These are phyloP conservation scores for Prunus campanulata DNA, from an alignment of 306 rosid species.

Conservation along the genomic window DNA sequence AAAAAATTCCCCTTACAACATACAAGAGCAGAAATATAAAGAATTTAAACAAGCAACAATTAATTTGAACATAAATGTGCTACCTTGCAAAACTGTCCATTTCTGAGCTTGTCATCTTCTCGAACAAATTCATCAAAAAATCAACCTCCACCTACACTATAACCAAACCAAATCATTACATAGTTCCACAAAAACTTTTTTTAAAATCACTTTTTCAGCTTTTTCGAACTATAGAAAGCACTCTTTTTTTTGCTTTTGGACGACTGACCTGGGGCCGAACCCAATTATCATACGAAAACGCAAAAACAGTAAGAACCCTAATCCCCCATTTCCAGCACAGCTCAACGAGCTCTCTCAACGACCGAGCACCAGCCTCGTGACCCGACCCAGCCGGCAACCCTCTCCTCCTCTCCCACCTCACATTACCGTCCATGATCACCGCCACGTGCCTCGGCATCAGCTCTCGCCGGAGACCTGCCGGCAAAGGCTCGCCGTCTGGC, in stretches of 20 bases:
- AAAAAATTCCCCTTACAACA: not conserved
- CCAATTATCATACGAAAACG: constrained; percentile 72
- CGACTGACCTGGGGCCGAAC: constrained; percentile 53
- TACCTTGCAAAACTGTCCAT: constrained; percentile 44
- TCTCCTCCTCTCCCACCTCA: constrained; percentile 67
- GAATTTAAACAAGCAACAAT: not conserved
- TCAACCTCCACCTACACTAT: constrained; percentile 60
- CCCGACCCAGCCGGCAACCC: constrained; percentile 46
- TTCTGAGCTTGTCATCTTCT: constrained; percentile 38
- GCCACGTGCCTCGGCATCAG: constrained; percentile 86
- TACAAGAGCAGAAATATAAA: not conserved
- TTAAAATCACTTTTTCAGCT: not conserved
- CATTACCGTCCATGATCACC: constrained; percentile 78
- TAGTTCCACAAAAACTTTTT: not conserved
- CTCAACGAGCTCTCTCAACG: constrained; percentile 41
- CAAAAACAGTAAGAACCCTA: constrained; percentile 61
- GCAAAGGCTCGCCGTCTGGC: constrained; percentile 33
- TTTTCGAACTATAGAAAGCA: not conserved
- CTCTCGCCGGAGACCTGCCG: constrained; percentile 44
- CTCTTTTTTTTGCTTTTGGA: not conserved
- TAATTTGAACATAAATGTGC: not conserved
- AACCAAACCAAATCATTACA: constrained; percentile 15
- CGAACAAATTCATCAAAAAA: constrained; percentile 58
- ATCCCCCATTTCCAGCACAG: constrained; percentile 59
- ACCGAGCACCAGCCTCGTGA: constrained; percentile 50